Conservation (phyloP, 2,329 filamentous ascomycete species). For the Teratosphaeriaceae sp. region DNA sequence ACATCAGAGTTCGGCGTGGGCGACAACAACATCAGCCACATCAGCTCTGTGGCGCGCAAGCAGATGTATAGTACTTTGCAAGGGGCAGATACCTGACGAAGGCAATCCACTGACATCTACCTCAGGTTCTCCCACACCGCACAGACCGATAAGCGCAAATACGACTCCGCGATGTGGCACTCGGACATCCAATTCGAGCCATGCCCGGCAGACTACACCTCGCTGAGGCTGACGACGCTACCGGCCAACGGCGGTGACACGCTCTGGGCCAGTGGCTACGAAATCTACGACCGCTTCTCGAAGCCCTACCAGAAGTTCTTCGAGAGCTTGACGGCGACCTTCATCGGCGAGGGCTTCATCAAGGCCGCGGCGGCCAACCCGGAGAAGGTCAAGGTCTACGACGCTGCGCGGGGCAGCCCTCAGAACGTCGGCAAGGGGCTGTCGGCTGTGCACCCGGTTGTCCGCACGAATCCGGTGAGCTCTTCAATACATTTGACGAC, state of each 20-base stretch:
- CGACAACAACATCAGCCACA: constrained; percentile 35
- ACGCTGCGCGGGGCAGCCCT: constrained; percentile 25
- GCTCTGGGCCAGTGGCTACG: constrained; percentile 45
- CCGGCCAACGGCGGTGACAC: constrained; percentile 36
- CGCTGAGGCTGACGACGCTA: constrained; percentile 30
- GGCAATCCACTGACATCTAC: neutral
- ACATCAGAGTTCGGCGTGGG: constrained; percentile 36
- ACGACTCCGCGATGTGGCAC: constrained; percentile 43
- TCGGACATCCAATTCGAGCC: constrained; percentile 37
- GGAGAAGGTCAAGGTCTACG: constrained; percentile 35
- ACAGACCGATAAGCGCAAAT: constrained; percentile 17
- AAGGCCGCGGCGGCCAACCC: constrained; percentile 34
- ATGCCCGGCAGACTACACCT: constrained; percentile 36
- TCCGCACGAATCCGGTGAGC: constrained; percentile 55
- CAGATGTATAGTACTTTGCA: constrained; percentile 22
- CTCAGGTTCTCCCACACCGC: constrained; percentile 22
- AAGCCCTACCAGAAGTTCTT: constrained; percentile 52
- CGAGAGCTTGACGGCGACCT: constrained; percentile 46
- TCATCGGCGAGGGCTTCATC: constrained; percentile 25
- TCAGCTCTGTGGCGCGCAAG: constrained; percentile 31
- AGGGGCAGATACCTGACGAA: neutral
- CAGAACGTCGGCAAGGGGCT: constrained; percentile 49
- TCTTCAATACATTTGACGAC: constrained; percentile 44
- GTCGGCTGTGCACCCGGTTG: constrained; percentile 45
- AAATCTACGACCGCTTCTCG: constrained; percentile 51